Base-by-base conservation (phyloP, 192 early-diverging fungal species). In the Gonapodya prolifera region DNA sequence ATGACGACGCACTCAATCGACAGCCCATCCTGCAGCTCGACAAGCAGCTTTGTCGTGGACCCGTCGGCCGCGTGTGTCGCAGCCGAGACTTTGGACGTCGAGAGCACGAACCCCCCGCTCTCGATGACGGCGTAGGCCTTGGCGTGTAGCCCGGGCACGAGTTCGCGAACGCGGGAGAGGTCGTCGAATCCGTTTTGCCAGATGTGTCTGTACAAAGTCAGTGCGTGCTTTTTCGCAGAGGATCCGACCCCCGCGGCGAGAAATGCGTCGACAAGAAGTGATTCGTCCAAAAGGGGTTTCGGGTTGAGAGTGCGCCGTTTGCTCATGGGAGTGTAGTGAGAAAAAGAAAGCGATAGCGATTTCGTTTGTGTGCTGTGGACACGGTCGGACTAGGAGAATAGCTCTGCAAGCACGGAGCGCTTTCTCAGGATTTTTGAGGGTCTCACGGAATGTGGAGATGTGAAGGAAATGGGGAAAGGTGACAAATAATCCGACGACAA, bases 1-100 rank as follows among this genome's bases (percentile, higher is more conserved):
- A 89, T 89, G 30, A 78, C 77, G 13, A 89, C 87, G 32, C 81
- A 80, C 78, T 89, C 87, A 29, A 89, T 83, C 69, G 80, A 30
- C 74, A 85, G 84, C 0, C 87, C 87, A 75, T 89, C 87, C 80
- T 89, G 87, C 76, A 89, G 80, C 79, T 87, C 85, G 1, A 89
- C 77, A 34, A 89, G 79, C 71, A 89, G 79, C 75, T 89, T 89
- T 2, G 87, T 86, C 23, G 87, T 89, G 34, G 82, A 82, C 31
- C 80, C 81, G 77, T 89, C 87, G 45, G 80, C 77, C 1, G 84
- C 84, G 75, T 86, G 82, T 0, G 80, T 83, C 0, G 83, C 80
- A 17, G 76, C 34, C n/a, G 84, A 76, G 30, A 89, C 81, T 35
- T 78, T 82, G 1, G 83, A 84, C 1, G 87, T 89, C 16, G 76